phyloP scores from a whole-genome alignment of 2,329 filamentous ascomycete genomes.

The Phoma herbarum region DNA sequence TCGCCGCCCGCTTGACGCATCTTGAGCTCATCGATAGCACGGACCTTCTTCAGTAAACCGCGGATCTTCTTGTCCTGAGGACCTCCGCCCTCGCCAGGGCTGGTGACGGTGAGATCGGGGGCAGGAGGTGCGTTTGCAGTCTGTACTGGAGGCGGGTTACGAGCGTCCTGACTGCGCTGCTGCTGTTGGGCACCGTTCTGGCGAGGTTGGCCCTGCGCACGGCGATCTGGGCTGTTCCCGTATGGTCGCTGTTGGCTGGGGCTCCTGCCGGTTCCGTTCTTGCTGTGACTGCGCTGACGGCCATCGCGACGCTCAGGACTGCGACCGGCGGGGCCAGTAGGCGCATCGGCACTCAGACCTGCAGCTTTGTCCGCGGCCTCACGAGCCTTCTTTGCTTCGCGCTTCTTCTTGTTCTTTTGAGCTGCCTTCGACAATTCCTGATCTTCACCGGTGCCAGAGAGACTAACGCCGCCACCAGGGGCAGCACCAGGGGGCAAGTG shows the following conservation, averaged over 20 bases:
- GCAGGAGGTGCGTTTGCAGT: conserved; percentile 46
- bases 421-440: conserved; percentile 83
- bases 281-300: conserved; percentile 63
- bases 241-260: conserved; percentile 45
- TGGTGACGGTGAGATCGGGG: conserved; percentile 63
- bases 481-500: conserved; percentile 73
- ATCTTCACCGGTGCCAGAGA: conserved; percentile 70
- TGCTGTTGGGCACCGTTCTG: conserved; percentile 36
- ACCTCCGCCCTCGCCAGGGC: conserved; percentile 64
- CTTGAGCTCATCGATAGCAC: conserved; percentile 96
- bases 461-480: conserved; percentile 70
- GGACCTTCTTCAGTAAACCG: conserved; percentile 93
- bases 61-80: conserved; percentile 95
- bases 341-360: conserved; percentile 42
- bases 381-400: conserved; percentile 89
- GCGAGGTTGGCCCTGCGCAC: conserved; percentile 37
- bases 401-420: conserved; percentile 98
- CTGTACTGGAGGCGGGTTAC: conserved; percentile 40
- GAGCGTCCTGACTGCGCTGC: conserved; percentile 33
- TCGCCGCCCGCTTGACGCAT: conserved; percentile 94
- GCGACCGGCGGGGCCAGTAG: conserved; percentile 53
- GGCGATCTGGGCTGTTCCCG: conserved; percentile 44
- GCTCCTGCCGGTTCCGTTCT: conserved; percentile 42
- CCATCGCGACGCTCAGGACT: conserved; percentile 72
- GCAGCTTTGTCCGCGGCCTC: conserved; percentile 69